A percentile compares a stretch with the other conserved stretches of the same genome.
phyloP scores from a whole-genome alignment of 352 stramenopile genomes.

The Saprolegnia diclina region DNA sequence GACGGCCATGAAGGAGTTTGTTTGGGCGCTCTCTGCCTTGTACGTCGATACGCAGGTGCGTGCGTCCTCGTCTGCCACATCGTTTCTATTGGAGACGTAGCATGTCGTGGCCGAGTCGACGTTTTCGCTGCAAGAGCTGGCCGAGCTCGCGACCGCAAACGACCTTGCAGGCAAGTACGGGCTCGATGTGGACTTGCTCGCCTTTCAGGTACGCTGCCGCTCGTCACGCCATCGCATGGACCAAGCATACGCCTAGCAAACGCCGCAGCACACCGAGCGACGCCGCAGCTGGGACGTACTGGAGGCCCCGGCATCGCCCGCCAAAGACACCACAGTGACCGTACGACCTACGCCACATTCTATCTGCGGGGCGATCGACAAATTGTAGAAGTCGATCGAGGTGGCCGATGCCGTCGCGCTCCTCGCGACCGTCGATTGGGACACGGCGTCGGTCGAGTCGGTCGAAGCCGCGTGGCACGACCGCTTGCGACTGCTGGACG shows the following conservation, averaged over 20 bases:
- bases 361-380: too few species aligned
- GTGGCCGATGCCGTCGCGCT: conserved; percentile 51
- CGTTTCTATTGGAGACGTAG: conserved; percentile 33
- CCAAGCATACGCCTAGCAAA: too few species aligned
- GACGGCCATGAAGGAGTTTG: conserved; percentile 63
- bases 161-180: conserved; percentile 55
- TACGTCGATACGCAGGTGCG: conserved; percentile 48
- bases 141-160: conserved; percentile 44
- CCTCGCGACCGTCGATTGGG: conserved; percentile 54
- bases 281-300: conserved; percentile 16
- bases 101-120: conserved; percentile 50
- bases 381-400: conserved; percentile 42
- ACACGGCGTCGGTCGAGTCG: conserved; percentile 38
- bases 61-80: conserved; percentile 20
- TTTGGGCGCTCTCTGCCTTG: conserved; percentile 62
- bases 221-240: too few species aligned
- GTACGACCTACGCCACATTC: too few species aligned
- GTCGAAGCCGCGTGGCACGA: conserved; percentile 55
- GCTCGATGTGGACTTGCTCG: conserved; percentile 57
- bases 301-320: conserved; percentile 22
- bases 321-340: conserved; percentile 29
- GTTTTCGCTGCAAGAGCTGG: conserved; percentile 43
- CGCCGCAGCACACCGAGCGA: background rate
- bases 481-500: conserved; percentile 51
- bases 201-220: conserved; percentile 40